phyloP scores from a whole-genome alignment of 805 yeast genomes.

The Kuraishia ogatae region DNA sequence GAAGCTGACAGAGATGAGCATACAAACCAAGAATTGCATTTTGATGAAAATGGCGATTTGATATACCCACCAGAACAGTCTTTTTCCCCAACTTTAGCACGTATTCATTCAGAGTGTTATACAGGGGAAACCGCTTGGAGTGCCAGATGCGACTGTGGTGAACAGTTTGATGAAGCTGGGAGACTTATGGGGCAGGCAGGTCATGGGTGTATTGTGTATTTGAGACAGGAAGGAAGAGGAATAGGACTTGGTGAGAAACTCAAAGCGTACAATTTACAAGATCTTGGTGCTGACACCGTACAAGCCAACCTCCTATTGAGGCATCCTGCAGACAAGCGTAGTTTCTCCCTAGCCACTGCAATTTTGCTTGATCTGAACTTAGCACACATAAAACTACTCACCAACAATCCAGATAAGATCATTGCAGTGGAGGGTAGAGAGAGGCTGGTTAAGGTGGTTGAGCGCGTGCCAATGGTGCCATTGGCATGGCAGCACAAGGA shows the following conservation, averaged over 20 bases:
- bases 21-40: slow-evolving; percentile 27
- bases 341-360: slow-evolving; percentile 89
- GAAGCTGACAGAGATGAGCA: slow-evolving; percentile 55
- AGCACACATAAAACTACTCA: slow-evolving; percentile 61
- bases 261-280: slow-evolving; percentile 95
- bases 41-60: slow-evolving; percentile 31
- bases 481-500: slow-evolving; percentile 69
- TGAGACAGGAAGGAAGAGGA: slow-evolving; percentile 98
- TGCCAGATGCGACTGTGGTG: slow-evolving; percentile 99
- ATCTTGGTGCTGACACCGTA: slow-evolving; percentile 96
- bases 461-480: slow-evolving; percentile 96
- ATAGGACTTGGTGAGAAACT: slow-evolving; percentile 97
- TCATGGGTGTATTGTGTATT: slow-evolving; percentile 88
- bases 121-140: slow-evolving; percentile 99
- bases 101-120: slow-evolving; percentile 96
- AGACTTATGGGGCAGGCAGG: slow-evolving; percentile 81
- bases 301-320: slow-evolving; percentile 87
- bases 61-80: slow-evolving; percentile 17
- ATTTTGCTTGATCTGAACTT: slow-evolving; percentile 79
- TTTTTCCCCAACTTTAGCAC: slow-evolving; percentile 51
- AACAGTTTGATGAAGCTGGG: slow-evolving; percentile 97
- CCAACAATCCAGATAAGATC: slow-evolving; percentile 95
- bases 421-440: slow-evolving; percentile 89
- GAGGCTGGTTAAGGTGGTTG: slow-evolving; percentile 63
- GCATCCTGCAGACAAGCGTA: slow-evolving; percentile 98